Evolutionary conservation across 2,329 filamentous ascomycete genomes (phyloP), one percentile per base, ranked within the genome.

Genomic region (Coniochaeta sp.): DNA sequence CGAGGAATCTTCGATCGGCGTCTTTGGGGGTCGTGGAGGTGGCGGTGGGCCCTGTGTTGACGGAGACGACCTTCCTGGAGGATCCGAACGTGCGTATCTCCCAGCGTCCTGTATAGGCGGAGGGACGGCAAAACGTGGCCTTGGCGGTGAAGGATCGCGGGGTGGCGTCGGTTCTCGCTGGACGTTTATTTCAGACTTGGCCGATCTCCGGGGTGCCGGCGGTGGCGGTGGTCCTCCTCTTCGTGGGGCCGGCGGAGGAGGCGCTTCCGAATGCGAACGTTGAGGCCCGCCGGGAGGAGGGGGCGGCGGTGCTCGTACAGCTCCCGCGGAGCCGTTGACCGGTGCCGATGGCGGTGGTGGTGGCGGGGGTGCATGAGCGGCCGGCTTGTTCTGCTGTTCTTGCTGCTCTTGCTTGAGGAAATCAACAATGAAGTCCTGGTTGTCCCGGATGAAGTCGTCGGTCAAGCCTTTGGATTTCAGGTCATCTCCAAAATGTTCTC

Each of bases 31-130:
- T 61, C 85, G 78, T 16, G 85, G 87, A 12, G 88, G 88, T 40
- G 88, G 87, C 26, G 86, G 84, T 30, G 88, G 88, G 1, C 83
- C 87, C 32, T 85, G 79, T 56, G 78, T 78, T 67, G 71, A 74
- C 22, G 55, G 55, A 24, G 38, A n/a, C 5, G 55, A 4, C n/a
- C 55, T 57, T 69, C 65, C 77, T 71, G 68, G 80, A 73, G 69
- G 78, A 66, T 72, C 82, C 70, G 59, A 74, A 75, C 87, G 81
- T 3, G 89, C 91, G 70, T 86, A 95, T 74, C 91, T 96, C 40
- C 95, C 95, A 61, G 95, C 95, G 72, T 96, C 93, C 59, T 91
- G 86, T 62, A 98, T 76, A 2, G 93, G 90, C 36, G 95, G 95
- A 54, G 95, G 95, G 9, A 91, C 93, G 65, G 87, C 83, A 77